Evolutionary conservation across 306 rosid species (phyloP).

Genomic region (Prinsepia uniflora): DNA sequence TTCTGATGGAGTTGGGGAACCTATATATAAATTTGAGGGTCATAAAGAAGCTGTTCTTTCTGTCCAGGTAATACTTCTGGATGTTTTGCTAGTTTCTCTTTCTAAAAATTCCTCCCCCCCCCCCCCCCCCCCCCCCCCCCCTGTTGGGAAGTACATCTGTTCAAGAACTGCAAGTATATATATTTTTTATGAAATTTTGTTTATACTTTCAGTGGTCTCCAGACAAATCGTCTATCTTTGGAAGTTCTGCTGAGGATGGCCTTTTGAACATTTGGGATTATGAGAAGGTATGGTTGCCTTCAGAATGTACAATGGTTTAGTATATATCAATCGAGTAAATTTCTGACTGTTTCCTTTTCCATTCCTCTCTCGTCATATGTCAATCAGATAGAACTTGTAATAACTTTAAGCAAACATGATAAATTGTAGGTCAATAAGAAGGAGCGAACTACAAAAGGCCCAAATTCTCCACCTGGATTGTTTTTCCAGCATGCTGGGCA

Average conservation of each 20-base stretch:
- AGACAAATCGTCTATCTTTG: slow-evolving; percentile 92
- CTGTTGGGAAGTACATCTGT: neutral
- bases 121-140: too few relatives aligned
- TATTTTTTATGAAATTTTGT: neutral
- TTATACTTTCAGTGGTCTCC: slow-evolving; percentile 88
- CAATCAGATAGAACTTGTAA: neutral
- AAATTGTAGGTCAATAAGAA: slow-evolving; percentile 65
- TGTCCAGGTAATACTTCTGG: slow-evolving; percentile 63
- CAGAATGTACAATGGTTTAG: neutral
- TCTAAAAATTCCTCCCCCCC: neutral
- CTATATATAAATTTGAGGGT: slow-evolving; percentile 88
- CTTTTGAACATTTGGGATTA: slow-evolving; percentile 92
- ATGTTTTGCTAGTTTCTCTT: neutral
- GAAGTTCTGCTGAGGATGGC: slow-evolving; percentile 99
- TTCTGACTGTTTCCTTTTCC: neutral
- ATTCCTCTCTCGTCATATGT: neutral
- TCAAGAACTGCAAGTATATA: slow-evolving; percentile 5
- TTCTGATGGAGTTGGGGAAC: slow-evolving; percentile 84
- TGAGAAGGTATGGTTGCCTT: slow-evolving; percentile 59
- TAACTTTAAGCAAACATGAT: neutral
- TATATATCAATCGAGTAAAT: neutral
- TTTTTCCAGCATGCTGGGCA: slow-evolving; percentile 99
- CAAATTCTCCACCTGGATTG: slow-evolving; percentile 72
- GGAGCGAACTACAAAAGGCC: slow-evolving; percentile 65
- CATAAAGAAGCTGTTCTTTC: slow-evolving; percentile 99